phyloP scores from a whole-genome alignment of 2,329 filamentous ascomycete genomes.

The Talaromyces islandicus region DNA sequence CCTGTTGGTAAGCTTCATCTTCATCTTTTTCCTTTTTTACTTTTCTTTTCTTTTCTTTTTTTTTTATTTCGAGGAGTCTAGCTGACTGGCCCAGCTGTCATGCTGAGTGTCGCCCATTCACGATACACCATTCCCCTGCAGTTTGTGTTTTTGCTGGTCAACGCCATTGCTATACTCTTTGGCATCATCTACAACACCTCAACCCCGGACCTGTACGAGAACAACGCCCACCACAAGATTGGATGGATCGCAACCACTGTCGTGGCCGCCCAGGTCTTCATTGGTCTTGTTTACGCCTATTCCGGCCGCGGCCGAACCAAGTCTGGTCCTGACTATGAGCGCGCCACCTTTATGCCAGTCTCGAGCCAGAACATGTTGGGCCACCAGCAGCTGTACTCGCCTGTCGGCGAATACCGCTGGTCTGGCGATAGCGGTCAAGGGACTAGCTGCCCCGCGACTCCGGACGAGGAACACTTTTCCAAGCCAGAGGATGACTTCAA shows the following conservation, averaged over 20 bases:
- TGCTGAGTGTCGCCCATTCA: slow-evolving; percentile 79
- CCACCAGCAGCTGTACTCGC: slow-evolving; percentile 42
- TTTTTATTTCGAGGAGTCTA: neutral
- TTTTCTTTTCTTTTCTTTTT: no score
- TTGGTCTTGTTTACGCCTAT: slow-evolving; percentile 61
- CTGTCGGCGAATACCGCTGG: slow-evolving; percentile 46
- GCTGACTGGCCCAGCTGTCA: slow-evolving; percentile 54
- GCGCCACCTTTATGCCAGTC: slow-evolving; percentile 57
- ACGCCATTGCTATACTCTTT: slow-evolving; percentile 59
- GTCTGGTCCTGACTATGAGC: slow-evolving; percentile 39
- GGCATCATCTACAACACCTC: slow-evolving; percentile 69
- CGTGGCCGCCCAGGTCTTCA: slow-evolving; percentile 61
- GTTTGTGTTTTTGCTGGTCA: slow-evolving; percentile 59
- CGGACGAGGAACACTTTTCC: slow-evolving; percentile 48
- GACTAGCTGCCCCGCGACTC: slow-evolving; percentile 62
- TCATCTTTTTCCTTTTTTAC: no score
- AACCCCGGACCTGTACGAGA: slow-evolving; percentile 79
- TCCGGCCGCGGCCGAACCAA: slow-evolving; percentile 42
- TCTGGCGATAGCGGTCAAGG: slow-evolving; percentile 71
- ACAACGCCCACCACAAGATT: slow-evolving; percentile 81
- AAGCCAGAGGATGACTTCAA: slow-evolving; percentile 35
- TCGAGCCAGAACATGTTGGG: slow-evolving; percentile 51
- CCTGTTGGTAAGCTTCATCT: slow-evolving; percentile 57
- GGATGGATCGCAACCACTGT: slow-evolving; percentile 79
- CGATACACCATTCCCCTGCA: slow-evolving; percentile 65